Percentiles rank a stretch among this genome's conserved stretches.
Conservation (phyloP, 2,329 filamentous ascomycete genomes). For the Fusarium burgessii region DNA sequence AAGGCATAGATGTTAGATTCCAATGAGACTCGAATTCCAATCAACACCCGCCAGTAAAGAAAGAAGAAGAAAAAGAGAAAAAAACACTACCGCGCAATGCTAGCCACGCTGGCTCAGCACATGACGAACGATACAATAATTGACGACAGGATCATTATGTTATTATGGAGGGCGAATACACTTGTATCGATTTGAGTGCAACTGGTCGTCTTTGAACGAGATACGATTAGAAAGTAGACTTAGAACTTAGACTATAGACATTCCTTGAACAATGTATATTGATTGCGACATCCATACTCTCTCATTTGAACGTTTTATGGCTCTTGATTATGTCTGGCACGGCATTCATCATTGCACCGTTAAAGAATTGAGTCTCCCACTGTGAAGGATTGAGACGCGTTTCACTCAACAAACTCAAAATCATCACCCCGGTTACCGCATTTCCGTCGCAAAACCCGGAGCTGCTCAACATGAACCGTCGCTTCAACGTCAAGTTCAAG, state of each 20-base stretch:
- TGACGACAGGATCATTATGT: slow-evolving; percentile 24
- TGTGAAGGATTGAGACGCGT: not conserved
- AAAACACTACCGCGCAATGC: not conserved
- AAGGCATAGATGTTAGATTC: slow-evolving; percentile 38
- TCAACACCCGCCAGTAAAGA: slow-evolving; percentile 31
- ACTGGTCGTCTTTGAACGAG: slow-evolving; percentile 18
- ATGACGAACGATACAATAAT: slow-evolving; percentile 22
- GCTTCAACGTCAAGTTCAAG: not conserved
- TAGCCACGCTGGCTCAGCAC: slow-evolving; percentile 8
- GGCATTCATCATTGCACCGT: not conserved
- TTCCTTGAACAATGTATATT: slow-evolving; percentile 7
- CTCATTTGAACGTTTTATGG: not conserved
- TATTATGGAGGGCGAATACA: slow-evolving; percentile 4
- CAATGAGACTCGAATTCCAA: slow-evolving; percentile 33
- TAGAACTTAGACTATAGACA: slow-evolving; percentile 32
- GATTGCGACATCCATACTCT: too few relatives aligned
- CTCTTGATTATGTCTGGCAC: not conserved
- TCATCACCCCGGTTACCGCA: not conserved
- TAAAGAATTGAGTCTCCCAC: not conserved
- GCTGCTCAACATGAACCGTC: too few relatives aligned
- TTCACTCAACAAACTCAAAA: not conserved
- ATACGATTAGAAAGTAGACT: slow-evolving; percentile 2
- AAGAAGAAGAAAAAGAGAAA: not conserved
- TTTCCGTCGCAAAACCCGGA: not conserved
- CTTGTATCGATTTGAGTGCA: not conserved